Evolutionary conservation across 768 basidiomycete species (phyloP).

Genomic region (Leccinum variicolor): DNA sequence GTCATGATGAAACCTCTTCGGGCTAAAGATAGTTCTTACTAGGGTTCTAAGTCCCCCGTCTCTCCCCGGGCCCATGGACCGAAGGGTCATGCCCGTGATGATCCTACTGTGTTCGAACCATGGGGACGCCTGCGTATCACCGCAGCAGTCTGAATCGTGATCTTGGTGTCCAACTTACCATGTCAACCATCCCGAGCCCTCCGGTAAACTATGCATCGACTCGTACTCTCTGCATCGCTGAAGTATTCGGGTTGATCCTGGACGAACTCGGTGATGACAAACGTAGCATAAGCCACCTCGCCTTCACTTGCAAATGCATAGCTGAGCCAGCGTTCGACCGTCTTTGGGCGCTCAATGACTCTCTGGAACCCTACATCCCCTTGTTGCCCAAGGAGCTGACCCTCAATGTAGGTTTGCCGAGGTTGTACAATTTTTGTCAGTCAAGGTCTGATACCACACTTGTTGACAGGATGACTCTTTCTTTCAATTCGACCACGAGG

Average conservation of each 20-base stretch:
- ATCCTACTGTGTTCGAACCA: neutral
- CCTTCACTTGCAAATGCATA: conserved; percentile 19
- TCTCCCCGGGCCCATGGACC: no score
- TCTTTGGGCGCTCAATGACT: conserved; percentile 22
- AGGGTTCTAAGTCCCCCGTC: neutral
- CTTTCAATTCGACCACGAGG: conserved; percentile 10
- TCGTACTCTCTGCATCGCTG: conserved; percentile 17
- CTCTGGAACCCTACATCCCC: conserved; percentile 23
- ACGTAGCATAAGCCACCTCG: conserved; percentile 15
- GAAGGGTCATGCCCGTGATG: neutral
- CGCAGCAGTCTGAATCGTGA: neutral
- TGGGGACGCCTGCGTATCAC: neutral
- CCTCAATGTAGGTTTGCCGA: conserved; percentile 16
- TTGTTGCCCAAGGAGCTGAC: conserved; percentile 18
- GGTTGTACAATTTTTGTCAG: neutral
- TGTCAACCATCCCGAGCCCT: neutral
- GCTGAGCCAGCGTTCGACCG: conserved; percentile 21
- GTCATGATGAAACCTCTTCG: no score
- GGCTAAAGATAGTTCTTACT: no score
- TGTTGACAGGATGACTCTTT: conserved; percentile 16
- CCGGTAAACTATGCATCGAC: neutral
- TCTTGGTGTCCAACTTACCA: conserved; percentile 1
- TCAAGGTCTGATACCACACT: conserved; percentile 7
- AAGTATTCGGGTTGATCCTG: conserved; percentile 22
- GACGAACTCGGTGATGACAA: conserved; percentile 18